Conservation (phyloP, 352 stramenopile species). For the Elongisporangium undulatum region DNA sequence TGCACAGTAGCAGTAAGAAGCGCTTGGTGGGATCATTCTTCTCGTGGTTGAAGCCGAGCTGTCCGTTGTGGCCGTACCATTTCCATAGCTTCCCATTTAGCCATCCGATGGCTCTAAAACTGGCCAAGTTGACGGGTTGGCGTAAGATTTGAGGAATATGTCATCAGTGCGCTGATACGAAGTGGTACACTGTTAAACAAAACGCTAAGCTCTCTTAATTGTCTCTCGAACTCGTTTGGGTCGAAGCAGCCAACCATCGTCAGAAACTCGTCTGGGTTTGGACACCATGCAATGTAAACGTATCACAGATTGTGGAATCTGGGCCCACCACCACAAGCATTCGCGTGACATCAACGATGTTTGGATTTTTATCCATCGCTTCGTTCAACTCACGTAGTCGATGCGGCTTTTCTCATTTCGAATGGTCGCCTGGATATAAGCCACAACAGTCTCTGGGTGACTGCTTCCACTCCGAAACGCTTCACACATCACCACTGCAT, state of each 20-base stretch:
- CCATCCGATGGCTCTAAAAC: too few relatives aligned
- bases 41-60: too few relatives aligned
- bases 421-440: slow-evolving; percentile 12
- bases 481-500: slow-evolving; percentile 19
- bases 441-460: slow-evolving; percentile 15
- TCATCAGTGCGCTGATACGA: too few relatives aligned
- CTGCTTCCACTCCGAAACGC: slow-evolving; percentile 12
- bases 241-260: slow-evolving; percentile 21
- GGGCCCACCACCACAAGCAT: slow-evolving; percentile 19
- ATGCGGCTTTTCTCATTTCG: slow-evolving; percentile 8
- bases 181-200: too few relatives aligned
- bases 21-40: too few relatives aligned
- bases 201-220: too few relatives aligned
- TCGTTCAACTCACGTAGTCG: slow-evolving; percentile 14
- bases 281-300: slow-evolving; percentile 11
- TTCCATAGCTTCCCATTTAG: too few relatives aligned
- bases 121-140: too few relatives aligned
- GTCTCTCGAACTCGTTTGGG: slow-evolving; percentile 9
- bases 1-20: too few relatives aligned
- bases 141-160: too few relatives aligned
- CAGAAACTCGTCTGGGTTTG: slow-evolving; percentile 9
- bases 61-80: too few relatives aligned
- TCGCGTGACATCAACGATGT: slow-evolving; percentile 8
- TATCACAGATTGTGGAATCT: slow-evolving; percentile 15
- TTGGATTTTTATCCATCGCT: slow-evolving; percentile 11